Evolutionary conservation across 2,329 filamentous ascomycete genomes (phyloP).

Genomic region (Trematosphaeria pertusa): DNA sequence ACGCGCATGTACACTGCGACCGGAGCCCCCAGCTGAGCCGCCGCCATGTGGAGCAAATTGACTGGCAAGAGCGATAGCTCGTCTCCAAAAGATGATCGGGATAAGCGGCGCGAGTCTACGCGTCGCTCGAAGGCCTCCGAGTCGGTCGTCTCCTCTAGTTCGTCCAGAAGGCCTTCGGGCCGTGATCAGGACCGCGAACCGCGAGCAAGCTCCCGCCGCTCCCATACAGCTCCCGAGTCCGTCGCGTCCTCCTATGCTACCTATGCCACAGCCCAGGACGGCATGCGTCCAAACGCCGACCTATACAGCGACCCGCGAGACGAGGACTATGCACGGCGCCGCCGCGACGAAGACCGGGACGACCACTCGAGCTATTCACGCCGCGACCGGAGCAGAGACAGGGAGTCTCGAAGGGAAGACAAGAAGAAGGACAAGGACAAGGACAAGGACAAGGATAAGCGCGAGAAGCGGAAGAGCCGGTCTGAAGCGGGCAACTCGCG

Average conservation of each 20-base stretch:
- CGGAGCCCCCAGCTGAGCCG: constrained; percentile 5
- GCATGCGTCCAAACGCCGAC: constrained; percentile 37
- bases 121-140: constrained; percentile 33
- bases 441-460: constrained; percentile 30
- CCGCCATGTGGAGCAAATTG: constrained; percentile 48
- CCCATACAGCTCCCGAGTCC: constrained; percentile 39
- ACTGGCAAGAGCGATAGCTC: constrained; percentile 48
- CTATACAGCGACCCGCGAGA: constrained; percentile 39
- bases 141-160: constrained; percentile 45
- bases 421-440: constrained; percentile 30
- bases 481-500: constrained; percentile 36
- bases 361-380: constrained; percentile 38
- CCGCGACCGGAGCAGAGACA: constrained; percentile 39
- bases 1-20: background rate
- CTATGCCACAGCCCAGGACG: constrained; percentile 47
- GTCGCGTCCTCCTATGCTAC: constrained; percentile 43
- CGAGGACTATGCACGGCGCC: constrained; percentile 31
- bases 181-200: too few species aligned
- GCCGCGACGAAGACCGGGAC: constrained; percentile 31
- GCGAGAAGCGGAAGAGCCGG: constrained; percentile 39
- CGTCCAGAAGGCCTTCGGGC: constrained; percentile 40
- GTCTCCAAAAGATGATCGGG: constrained; percentile 35
- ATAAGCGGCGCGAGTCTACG: constrained; percentile 36
- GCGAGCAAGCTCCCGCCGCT: constrained; percentile 24
- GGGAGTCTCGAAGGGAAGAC: constrained; percentile 41